Evolutionary conservation across 495 filamentous ascomycete species (phyloP).

Genomic region (Tetracladium setigerum): DNA sequence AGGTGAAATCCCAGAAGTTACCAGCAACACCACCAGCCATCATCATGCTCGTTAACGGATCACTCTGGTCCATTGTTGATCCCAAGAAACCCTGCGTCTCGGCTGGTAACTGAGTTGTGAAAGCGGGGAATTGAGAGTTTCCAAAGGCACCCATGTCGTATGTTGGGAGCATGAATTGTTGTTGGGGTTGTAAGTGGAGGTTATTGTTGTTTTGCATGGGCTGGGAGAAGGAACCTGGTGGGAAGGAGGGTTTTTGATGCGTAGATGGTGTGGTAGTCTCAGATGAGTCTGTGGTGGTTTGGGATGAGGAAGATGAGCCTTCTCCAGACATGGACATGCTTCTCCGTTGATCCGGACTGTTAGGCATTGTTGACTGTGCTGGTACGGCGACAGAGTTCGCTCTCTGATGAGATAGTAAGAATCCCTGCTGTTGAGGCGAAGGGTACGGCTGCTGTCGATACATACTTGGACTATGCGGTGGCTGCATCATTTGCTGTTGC

Average conservation of each 20-base stretch:
- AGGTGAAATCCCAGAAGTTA: neutral
- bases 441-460: constrained; percentile 30
- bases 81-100: constrained; percentile 43
- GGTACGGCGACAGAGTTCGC: constrained; percentile 19
- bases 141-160: neutral
- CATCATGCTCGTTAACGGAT: constrained; percentile 32
- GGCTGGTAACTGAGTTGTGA: constrained; percentile 37
- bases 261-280: constrained; percentile 11
- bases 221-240: constrained; percentile 20
- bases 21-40: constrained; percentile 33
- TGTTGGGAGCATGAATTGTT: constrained; percentile 23
- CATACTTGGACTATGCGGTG: constrained; percentile 2
- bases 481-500: constrained; percentile 12
- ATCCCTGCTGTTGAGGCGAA: constrained; percentile 3
- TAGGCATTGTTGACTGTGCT: constrained; percentile 22
- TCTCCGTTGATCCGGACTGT: neutral
- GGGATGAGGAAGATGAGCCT: constrained; percentile 6
- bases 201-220: constrained; percentile 17
- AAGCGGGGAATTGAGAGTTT: constrained; percentile 10
- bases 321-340: constrained; percentile 2
- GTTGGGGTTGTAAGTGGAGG: constrained; percentile 10
- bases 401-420: neutral
- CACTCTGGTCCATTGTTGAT: constrained; percentile 31
- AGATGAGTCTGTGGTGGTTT: constrained; percentile 14
- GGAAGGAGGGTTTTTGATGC: constrained; percentile 20